Base-by-base conservation (phyloP, 2,329 filamentous ascomycete genomes). In the Fusarium nematophilum region DNA sequence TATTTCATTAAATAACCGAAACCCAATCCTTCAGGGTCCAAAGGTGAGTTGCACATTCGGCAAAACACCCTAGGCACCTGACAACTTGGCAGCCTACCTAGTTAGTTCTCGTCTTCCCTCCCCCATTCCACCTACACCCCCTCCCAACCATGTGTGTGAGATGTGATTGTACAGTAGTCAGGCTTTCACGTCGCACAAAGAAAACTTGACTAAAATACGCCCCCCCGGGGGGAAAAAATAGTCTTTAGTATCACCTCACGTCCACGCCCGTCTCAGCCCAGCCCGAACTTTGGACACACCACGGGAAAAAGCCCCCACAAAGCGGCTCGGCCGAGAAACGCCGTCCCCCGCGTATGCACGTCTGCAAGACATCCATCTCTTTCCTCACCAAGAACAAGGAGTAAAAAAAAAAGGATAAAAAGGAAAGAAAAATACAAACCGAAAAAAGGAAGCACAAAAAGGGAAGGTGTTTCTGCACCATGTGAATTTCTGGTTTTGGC, bases 231-330 rank as follows among this genome's bases (percentile, higher is more conserved):
- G n/a, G n/a, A n/a, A n/a, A n/a, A n/a, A n/a, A n/a, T 27, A 33
- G 13, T 37, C 15, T 17, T 43, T 15, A 30, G 45, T 63, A 51
- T n/a, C 55, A 63, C 59, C 29, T 54, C 25, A 26, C 5, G 21
- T 46, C n/a, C 36, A 60, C 59, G 14, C 54, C 59, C 59, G 49
- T 63, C 48, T 56, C 54, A 59, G 54, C 25, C 18, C 37, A 17
- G n/a, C n/a, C 18, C 18, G 33, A 36, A 36, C 29, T 26, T 34
- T n/a, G n/a, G n/a, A n/a, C 37, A 27, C 44, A 10, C 59, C 40
- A 43, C 18, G n/a, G 17, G 14, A 10, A 26, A 14, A 17, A n/a
- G 15, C 18, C 14, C 10, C 26, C 18, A n/a, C 29, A 10, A 9
- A 38, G 39, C 45, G 39, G 34, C 37, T 40, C 30, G 13, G 21